These are phyloP conservation scores for Malus hybrid DNA, from an alignment of 331 rosid species.

Conservation along the genomic window DNA sequence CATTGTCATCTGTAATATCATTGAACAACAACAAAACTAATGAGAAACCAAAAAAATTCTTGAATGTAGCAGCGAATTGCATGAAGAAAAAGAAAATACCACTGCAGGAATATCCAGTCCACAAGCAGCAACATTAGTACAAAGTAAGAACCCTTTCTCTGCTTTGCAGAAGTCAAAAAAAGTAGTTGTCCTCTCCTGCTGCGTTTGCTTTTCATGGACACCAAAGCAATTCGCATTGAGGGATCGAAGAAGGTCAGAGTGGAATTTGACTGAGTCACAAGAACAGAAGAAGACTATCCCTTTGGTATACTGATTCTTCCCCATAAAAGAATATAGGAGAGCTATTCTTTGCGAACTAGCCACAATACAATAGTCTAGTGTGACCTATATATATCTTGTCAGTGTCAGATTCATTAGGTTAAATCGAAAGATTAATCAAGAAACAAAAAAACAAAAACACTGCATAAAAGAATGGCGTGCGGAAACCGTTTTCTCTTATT, in stretches of 20 bases:
- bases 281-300: conserved; percentile 97
- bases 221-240: conserved; percentile 55
- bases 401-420: neutral
- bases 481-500: too few relatives aligned
- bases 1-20: too few relatives aligned
- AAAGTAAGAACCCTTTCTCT: conserved; percentile 78
- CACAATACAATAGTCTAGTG: conserved; percentile 91
- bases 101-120: conserved; percentile 90
- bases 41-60: too few relatives aligned
- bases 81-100: conserved; percentile 25
- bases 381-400: conserved; percentile 43
- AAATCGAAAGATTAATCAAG: too few relatives aligned
- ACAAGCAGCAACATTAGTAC: conserved; percentile 99
- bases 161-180: conserved; percentile 75
- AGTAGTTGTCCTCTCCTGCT: conserved; percentile 71
- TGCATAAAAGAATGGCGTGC: too few relatives aligned
- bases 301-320: conserved; percentile 63
- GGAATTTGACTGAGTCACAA: conserved; percentile 85
- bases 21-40: too few relatives aligned
- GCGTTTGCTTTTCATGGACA: conserved; percentile 93
- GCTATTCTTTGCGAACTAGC: conserved; percentile 71
- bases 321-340: conserved; percentile 83
- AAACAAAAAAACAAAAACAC: neutral
- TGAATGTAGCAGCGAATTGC: too few relatives aligned
- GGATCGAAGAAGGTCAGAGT: conserved; percentile 69